Conservation (phyloP, 2,329 filamentous ascomycete genomes). For the Clarireedia monteithiana region DNA sequence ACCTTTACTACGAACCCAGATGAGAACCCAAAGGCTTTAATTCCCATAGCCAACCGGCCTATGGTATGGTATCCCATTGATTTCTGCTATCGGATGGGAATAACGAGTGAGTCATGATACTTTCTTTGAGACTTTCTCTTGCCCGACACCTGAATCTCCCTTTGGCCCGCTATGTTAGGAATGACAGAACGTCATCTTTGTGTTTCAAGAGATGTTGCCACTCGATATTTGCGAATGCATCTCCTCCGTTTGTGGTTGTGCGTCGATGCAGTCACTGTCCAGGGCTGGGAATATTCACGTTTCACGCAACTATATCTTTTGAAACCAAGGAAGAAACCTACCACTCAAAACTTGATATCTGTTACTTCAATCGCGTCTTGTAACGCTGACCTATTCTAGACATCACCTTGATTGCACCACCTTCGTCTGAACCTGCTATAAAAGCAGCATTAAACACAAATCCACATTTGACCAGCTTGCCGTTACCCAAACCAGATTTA, state of each 20-base stretch:
- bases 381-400: constrained; percentile 34
- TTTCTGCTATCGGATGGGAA: constrained; percentile 74
- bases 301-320: too few species aligned
- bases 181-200: too few species aligned
- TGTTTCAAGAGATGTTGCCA: too few species aligned
- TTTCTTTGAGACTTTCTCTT: background rate
- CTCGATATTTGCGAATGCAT: background rate
- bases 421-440: constrained; percentile 58
- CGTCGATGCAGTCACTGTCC: too few species aligned
- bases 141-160: background rate
- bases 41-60: constrained; percentile 76
- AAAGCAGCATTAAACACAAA: constrained; percentile 66
- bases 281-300: too few species aligned
- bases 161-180: too few species aligned
- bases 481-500: constrained; percentile 65
- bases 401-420: constrained; percentile 56
- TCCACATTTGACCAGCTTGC: constrained; percentile 66
- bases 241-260: background rate
- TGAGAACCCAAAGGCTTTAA: constrained; percentile 72
- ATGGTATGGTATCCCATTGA: constrained; percentile 90
- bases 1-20: constrained; percentile 76
- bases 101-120: constrained; percentile 50
- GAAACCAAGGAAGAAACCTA: too few species aligned
- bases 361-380: background rate
- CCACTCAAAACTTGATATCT: too few species aligned